Evolutionary conservation across 345 rosid genomes (phyloP), one percentile per base, ranked within the genome.

Genomic region (Lenwebbia sp.): DNA sequence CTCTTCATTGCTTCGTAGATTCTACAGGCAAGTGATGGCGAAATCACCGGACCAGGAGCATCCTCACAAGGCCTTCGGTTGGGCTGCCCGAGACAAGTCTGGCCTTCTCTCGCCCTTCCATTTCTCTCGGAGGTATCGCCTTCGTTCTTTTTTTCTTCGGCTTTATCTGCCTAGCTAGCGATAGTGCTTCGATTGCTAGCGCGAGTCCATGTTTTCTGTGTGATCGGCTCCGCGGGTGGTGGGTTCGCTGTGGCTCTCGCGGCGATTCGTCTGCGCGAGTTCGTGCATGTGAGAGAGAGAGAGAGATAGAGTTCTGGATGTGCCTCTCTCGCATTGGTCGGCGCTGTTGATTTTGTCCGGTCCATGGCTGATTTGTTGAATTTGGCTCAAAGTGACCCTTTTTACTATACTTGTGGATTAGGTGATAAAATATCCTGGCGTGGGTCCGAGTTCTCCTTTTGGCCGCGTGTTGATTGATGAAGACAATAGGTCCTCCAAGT

Each of bases 11-110:
- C 7, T 33, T 19, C 47, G 78, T 33, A 19, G 78, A 70, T 37
- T 40, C 47, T 37, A 28, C 50, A 86, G 75, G 76, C 56, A 33
- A 53, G 78, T n/a, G 88, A 94, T 93, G 96, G 93, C 93, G 7
- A 93, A 90, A 90, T 90, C 96, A 40, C 89, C 94, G 44, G 97
- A 88, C 83, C 89, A 89, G 83, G 95, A 95, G 85, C 94, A 92
- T 86, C 96, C 95, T 15, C 92, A 90, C 7, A 94, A 94, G 89
- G 93, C 89, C 54, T 86, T 93, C 88, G 99, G 99, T 54, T 95
- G 96, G 96, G 99, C 96, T 82, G 98, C 99, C 41, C 90, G 82
- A 28, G 99, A 95, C 54, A 87, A 50, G 37, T 93, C 98, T 60
- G 99, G 98, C 51, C 44, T 86, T 60, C 94, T 95, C 58, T 93